phyloP scores from a whole-genome alignment of 306 rosid species.

The Acacia crassicarpa region DNA sequence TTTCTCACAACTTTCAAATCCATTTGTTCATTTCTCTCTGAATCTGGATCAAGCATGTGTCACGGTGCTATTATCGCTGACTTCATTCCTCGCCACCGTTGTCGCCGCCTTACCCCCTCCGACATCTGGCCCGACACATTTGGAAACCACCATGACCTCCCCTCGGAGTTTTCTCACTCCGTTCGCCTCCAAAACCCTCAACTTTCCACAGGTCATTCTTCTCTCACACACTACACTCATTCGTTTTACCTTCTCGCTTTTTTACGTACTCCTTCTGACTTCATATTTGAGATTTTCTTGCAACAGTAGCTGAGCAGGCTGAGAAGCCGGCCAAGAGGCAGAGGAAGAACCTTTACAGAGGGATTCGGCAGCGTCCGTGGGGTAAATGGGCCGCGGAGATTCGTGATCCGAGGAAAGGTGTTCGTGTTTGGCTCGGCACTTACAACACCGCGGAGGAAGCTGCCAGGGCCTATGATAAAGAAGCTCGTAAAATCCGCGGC shows the following conservation, averaged over 20 bases:
- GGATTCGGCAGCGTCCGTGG: constrained; percentile 95
- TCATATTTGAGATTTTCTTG: constrained; percentile 11
- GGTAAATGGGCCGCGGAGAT: constrained; percentile 98
- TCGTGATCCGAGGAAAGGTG: constrained; percentile 91
- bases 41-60: constrained; percentile 51
- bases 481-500: constrained; percentile 91
- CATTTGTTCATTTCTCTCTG: background rate
- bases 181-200: constrained; percentile 33
- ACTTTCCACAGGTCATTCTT: constrained; percentile 44
- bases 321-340: constrained; percentile 70
- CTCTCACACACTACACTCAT: background rate
- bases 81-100: constrained; percentile 61
- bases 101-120: constrained; percentile 43
- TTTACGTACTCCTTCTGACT: background rate
- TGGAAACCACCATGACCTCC: constrained; percentile 29
- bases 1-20: background rate
- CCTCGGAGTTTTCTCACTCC: constrained; percentile 13
- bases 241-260: background rate
- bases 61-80: constrained; percentile 77
- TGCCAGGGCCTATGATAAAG: constrained; percentile 88
- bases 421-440: constrained; percentile 97
- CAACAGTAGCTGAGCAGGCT: constrained; percentile 40
- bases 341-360: constrained; percentile 89
- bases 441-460: constrained; percentile 94
- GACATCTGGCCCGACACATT: constrained; percentile 64